phyloP scores from a whole-genome alignment of 768 basidiomycete genomes.

The Saitozyma sp. region DNA sequence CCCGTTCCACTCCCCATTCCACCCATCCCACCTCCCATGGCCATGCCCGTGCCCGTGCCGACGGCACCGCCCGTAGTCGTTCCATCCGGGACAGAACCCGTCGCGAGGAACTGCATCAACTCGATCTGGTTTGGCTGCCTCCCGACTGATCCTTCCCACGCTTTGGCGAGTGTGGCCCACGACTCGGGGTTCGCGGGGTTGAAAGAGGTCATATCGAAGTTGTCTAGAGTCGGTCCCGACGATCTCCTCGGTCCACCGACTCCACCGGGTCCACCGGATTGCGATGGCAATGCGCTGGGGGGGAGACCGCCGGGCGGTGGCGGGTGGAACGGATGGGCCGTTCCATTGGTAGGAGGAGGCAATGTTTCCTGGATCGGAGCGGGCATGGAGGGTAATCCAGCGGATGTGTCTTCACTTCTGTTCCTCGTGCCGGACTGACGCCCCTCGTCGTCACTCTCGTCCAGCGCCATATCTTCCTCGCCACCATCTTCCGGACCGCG shows the following conservation, averaged over 20 bases:
- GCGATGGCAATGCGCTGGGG: not conserved
- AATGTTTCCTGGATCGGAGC: too few relatives aligned
- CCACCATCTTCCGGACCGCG: constrained; percentile 15
- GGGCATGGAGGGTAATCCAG: too few relatives aligned
- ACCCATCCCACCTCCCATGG: constrained; percentile 6
- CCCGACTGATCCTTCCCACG: constrained; percentile 35
- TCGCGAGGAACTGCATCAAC: constrained; percentile 37
- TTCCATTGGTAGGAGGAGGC: too few relatives aligned
- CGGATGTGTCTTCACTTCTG: too few relatives aligned
- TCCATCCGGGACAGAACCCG: constrained; percentile 2
- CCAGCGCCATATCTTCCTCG: constrained; percentile 37
- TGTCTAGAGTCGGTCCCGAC: constrained; percentile 17
- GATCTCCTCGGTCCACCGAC: not conserved
- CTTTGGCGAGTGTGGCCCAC: constrained; percentile 28
- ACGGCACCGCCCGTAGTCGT: not conserved
- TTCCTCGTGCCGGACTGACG: too few relatives aligned
- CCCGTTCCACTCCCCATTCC: not conserved
- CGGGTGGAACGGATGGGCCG: too few relatives aligned
- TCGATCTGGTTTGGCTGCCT: constrained; percentile 40
- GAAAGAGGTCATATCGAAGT: constrained; percentile 35
- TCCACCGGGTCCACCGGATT: not conserved
- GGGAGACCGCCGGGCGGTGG: not conserved
- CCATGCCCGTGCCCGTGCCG: constrained; percentile 7
- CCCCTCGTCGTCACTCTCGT: constrained; percentile 26
- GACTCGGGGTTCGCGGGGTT: constrained; percentile 29